Evolutionary conservation across 768 basidiomycete genomes (phyloP), one percentile per base, ranked within the genome.

Genomic region (Russula abietina): DNA sequence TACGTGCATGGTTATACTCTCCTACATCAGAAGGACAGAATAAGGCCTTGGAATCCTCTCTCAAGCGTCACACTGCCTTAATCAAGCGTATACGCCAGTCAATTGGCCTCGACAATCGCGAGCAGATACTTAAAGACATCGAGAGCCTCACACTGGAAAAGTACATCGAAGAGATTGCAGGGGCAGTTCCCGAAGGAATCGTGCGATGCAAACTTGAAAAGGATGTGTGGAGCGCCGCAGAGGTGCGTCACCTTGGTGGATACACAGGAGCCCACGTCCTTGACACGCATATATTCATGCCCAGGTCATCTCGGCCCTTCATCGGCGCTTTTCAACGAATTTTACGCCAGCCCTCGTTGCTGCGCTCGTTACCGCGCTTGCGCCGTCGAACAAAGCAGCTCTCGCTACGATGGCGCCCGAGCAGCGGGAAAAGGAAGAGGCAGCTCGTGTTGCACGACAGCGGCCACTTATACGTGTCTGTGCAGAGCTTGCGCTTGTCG

Each of bases 41-140:
- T 24, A 93, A 86, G 72, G 62, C 75, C 4, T 80, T 94, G 26
- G 97, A 98, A 74, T 93, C 97, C 3, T 98, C 97, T 49, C 76
- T 99, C 61, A 98, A 93, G 76, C 87, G 93, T 8, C 95, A 99
- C 75, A 98, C 94, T 1, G 91, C 93, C 7, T 82, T 98, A 65
- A 94, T 97, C 67, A 98, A 96, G 74, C 88, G 91, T 50, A 88
- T 98, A 69, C 85, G 89, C 51, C 91, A 89, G 71, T 91, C 92
- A 19, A 80, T 98, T 70, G 89, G 88, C 17, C 71, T 80, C 43
- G 91, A 93, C 69, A 88, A 92, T 71, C 83, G 81, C 52, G 92
- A 94, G 69, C 87, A 91, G 69, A 86, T 96, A 63, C 76, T 97
- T 68, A 98, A 94, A 74, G 97, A 99, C 70, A 86, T 97, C 66